These are phyloP conservation scores for Elongisporangium anandrum DNA, from an alignment of 352 stramenopile species.

Conservation along the genomic window DNA sequence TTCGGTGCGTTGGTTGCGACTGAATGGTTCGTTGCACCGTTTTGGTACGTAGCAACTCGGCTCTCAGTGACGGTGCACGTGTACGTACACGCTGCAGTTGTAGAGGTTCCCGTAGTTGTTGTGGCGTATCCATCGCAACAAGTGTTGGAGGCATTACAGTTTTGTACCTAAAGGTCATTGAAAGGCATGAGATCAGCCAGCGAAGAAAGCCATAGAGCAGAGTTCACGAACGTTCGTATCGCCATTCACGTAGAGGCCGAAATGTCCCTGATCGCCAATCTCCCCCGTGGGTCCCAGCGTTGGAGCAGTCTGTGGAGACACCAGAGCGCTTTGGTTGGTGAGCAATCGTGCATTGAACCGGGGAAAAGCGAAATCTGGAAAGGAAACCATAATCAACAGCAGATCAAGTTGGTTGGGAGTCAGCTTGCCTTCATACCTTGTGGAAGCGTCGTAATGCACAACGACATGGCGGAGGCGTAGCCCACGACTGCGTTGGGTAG, in stretches of 20 bases:
- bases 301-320: conserved; percentile 22
- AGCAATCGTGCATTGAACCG: conserved; percentile 68
- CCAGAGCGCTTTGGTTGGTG: conserved; percentile 62
- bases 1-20: conserved; percentile 36
- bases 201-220: not conserved
- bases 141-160: conserved; percentile 84
- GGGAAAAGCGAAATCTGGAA: conserved; percentile 72
- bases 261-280: conserved; percentile 86
- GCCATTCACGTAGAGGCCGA: conserved; percentile 87
- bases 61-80: conserved; percentile 43
- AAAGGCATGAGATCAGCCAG: conserved; percentile 2
- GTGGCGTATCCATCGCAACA: conserved; percentile 80
- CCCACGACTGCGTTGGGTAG: conserved; percentile 56
- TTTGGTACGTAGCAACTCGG: conserved; percentile 28
- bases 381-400: not conserved
- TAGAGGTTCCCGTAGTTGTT: conserved; percentile 3
- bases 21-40: conserved; percentile 25
- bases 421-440: conserved; percentile 20
- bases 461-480: conserved; percentile 29
- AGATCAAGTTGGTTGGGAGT: not conserved
- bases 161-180: conserved; percentile 54
- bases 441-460: conserved; percentile 45
- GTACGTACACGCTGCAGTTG: conserved; percentile 23
- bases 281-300: conserved; percentile 82
- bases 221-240: conserved; percentile 52